Conservation (phyloP, 495 filamentous ascomycete genomes). For the Podospora conica region DNA sequence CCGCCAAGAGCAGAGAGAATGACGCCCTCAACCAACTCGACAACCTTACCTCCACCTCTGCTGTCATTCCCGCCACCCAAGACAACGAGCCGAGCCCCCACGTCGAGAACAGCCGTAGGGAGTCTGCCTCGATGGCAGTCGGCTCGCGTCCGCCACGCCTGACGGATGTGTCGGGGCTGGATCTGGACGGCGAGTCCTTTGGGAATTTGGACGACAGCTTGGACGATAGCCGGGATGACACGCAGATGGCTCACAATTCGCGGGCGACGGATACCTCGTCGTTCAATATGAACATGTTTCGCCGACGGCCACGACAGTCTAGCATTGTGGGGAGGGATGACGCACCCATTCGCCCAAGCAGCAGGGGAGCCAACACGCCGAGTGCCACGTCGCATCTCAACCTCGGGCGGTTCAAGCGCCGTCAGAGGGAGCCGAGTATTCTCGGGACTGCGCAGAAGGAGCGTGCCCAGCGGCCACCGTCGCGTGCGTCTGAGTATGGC, state of each 20-base stretch:
- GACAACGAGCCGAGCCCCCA: conserved; percentile 13
- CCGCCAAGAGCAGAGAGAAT: conserved; percentile 30
- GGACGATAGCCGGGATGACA: conserved; percentile 24
- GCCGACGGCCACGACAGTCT: conserved; percentile 38
- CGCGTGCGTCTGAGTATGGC: conserved; percentile 26
- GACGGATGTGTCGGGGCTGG: conserved; percentile 39
- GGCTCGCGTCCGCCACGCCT: conserved; percentile 16
- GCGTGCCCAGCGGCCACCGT: conserved; percentile 24
- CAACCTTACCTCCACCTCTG: conserved; percentile 35
- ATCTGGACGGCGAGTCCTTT: conserved; percentile 43
- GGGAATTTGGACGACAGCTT: conserved; percentile 41
- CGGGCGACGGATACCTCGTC: conserved; percentile 41
- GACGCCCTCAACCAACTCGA: conserved; percentile 34
- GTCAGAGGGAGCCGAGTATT: conserved; percentile 44
- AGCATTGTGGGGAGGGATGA: conserved; percentile 42
- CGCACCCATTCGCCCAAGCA: conserved; percentile 42
- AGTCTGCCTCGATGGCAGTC: conserved; percentile 21
- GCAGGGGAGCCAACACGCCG: conserved; percentile 42
- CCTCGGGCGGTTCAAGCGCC: conserved; percentile 40
- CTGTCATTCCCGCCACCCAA: not conserved
- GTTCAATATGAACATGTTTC: conserved; percentile 38
- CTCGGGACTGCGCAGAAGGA: conserved; percentile 39
- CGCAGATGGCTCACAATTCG: conserved; percentile 24
- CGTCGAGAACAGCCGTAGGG: conserved; percentile 27
- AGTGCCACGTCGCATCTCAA: conserved; percentile 39